Evolutionary conservation across 2,329 filamentous ascomycete genomes (phyloP).

Genomic region (Phaeosphaeriaceae sp.): DNA sequence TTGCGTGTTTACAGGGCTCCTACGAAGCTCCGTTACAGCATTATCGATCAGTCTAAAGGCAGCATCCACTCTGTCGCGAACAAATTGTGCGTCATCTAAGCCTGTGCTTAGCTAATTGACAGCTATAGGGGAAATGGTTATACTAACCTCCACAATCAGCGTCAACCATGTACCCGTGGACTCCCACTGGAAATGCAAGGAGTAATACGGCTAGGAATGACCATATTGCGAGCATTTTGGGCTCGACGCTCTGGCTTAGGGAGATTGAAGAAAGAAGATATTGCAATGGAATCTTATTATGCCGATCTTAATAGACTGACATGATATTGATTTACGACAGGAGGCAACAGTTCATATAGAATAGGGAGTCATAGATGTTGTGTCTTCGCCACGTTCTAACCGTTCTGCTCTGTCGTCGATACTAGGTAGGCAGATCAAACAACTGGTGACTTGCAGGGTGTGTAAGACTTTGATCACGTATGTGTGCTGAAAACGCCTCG

Average conservation of each 20-base stretch:
- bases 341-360: too few species aligned
- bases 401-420: not conserved
- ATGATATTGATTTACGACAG: too few species aligned
- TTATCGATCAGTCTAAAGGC: conserved; percentile 5
- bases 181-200: not conserved
- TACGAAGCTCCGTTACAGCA: conserved; percentile 2
- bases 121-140: not conserved
- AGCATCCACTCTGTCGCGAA: conserved; percentile 1
- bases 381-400: too few species aligned
- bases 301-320: too few species aligned
- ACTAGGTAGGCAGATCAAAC: not conserved
- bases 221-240: not conserved
- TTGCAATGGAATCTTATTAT: too few species aligned
- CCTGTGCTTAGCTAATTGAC: not conserved
- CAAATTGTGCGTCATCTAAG: conserved; percentile 6
- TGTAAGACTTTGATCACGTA: not conserved
- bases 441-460: not conserved
- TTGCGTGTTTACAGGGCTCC: conserved; percentile 1
- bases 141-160: conserved; percentile 6
- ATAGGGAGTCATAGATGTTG: too few species aligned
- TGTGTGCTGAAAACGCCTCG: not conserved
- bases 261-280: too few species aligned
- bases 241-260: too few species aligned
- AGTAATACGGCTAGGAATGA: not conserved
- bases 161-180: conserved; percentile 5